phyloP scores from a whole-genome alignment of 192 early-diverging fungal species.

The Backusella circina region DNA sequence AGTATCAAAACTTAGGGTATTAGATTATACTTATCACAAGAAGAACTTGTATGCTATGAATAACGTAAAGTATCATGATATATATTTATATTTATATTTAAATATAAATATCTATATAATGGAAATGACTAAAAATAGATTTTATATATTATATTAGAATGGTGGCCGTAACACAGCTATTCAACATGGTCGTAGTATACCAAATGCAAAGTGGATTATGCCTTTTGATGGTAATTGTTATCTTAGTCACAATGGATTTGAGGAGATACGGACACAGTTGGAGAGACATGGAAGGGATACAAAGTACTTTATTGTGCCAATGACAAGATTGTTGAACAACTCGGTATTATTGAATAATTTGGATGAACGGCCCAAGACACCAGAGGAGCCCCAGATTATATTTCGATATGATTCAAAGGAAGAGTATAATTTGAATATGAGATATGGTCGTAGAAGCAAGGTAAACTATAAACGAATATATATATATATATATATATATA shows the following conservation, averaged over 20 bases:
- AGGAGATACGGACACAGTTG: slow-evolving; percentile 50
- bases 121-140: not conserved
- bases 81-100: not conserved
- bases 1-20: slow-evolving; percentile 51
- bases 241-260: slow-evolving; percentile 47
- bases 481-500: not conserved
- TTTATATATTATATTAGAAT: slow-evolving; percentile 42
- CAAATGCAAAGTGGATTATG: slow-evolving; percentile 55
- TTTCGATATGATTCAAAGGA: slow-evolving; percentile 54
- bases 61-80: slow-evolving; percentile 43
- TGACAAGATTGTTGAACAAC: slow-evolving; percentile 58
- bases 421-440: slow-evolving; percentile 55
- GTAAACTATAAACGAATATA: too few relatives aligned
- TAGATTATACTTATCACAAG: slow-evolving; percentile 62
- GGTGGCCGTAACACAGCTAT: slow-evolving; percentile 58
- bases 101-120: not conserved
- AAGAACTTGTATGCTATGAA: slow-evolving; percentile 68
- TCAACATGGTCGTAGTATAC: slow-evolving; percentile 42
- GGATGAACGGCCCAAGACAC: slow-evolving; percentile 51
- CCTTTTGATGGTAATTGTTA: slow-evolving; percentile 66
- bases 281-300: slow-evolving; percentile 39
- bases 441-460: slow-evolving; percentile 64
- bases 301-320: slow-evolving; percentile 62
- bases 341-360: slow-evolving; percentile 43
- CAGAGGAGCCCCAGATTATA: slow-evolving; percentile 61